Percentiles rank a stretch among this genome's conserved stretches.
Evolutionary conservation across 2,329 filamentous ascomycete species (phyloP).

Genomic region (Arachnomyces sp.): DNA sequence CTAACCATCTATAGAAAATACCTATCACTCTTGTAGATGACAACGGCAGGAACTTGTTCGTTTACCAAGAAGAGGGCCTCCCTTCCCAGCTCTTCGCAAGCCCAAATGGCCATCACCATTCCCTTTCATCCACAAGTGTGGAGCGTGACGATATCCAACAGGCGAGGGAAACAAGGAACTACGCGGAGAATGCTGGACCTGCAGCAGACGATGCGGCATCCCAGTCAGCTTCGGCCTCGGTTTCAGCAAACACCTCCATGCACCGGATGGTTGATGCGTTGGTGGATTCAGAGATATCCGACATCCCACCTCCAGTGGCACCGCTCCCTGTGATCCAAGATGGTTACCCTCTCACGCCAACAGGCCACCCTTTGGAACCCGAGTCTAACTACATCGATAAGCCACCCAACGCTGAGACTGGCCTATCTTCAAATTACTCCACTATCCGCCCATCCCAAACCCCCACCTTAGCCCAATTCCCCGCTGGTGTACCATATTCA

Average conservation of each 20-base stretch:
- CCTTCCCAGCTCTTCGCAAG: conserved; percentile 43
- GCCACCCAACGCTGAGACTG: background rate
- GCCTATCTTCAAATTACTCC: background rate
- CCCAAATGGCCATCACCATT: conserved; percentile 33
- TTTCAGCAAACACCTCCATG: conserved; percentile 42
- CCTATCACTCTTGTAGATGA: conserved; percentile 41
- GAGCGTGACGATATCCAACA: conserved; percentile 32
- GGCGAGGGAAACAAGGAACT: conserved; percentile 23
- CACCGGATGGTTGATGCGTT: conserved; percentile 52
- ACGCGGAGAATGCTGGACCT: conserved; percentile 20
- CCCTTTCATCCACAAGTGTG: conserved; percentile 32
- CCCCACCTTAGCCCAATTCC: too few species aligned
- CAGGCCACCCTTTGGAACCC: conserved; percentile 38
- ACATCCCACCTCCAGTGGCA: conserved; percentile 7
- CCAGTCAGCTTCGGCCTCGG: conserved; percentile 40
- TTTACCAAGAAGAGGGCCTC: conserved; percentile 46
- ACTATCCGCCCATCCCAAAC: conserved; percentile 4
- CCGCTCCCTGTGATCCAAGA: conserved; percentile 25
- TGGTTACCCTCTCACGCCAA: conserved; percentile 38
- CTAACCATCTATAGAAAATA: conserved; percentile 32
- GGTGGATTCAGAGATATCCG: conserved; percentile 36
- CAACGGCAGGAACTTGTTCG: conserved; percentile 39
- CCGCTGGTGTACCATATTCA: conserved; percentile 7
- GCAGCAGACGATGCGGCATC: conserved; percentile 22
- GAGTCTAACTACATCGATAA: conserved; percentile 24